Base-by-base conservation (phyloP, 139 green algal species). In the Gonium pectorale region DNA sequence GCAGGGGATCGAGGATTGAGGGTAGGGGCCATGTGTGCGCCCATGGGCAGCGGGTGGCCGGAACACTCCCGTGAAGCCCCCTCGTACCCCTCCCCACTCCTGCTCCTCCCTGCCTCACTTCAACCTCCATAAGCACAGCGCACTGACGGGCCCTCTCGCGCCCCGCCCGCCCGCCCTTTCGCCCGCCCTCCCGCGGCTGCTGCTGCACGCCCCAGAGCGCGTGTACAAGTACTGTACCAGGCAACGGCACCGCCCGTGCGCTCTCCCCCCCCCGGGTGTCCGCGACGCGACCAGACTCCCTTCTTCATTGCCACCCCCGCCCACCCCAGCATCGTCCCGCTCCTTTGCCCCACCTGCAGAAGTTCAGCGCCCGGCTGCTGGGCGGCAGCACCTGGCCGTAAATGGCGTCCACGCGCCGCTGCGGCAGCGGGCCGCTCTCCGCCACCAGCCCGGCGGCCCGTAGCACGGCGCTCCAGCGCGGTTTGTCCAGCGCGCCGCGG, bases 401-500 rank as follows among this genome's bases (percentile, higher is more conserved):
- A 26, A 85, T 21, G 3, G 33, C 44, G 17, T 85, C 79, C 37
- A 37, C 79, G 33, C 56, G 67, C 27, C 64, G 79, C 33, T 35
- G 31, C 17, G 62, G 51, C 40, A 90, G 78, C 37, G 71, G 31
- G 15, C 81, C 82, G 26, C 41, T 62, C 78, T 89, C 85, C 7
- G 26, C 26, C 19, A 89, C 40, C 37, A 90, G 52, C 33, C 33
- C 13, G 8, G 64, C 56, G 41, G 88, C 87, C 13, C 77, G 59
- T 37, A 83, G 62, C 27, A 37, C 5, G 59, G 54, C 71, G 40
- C 22, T 6, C 5, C 33, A 85, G 26, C 78, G 44, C 33, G 64
- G 64, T 79, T 90, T 90, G 73, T 90, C 86, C 86, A 90, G 71
- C 40, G 54, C 31, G 17, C 60, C 62, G 19, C 72, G 62, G 71